Evolutionary conservation across 257 asterid species (phyloP), one percentile per base, ranked within the genome.

Genomic region (Schizonepeta tenuifolia): DNA sequence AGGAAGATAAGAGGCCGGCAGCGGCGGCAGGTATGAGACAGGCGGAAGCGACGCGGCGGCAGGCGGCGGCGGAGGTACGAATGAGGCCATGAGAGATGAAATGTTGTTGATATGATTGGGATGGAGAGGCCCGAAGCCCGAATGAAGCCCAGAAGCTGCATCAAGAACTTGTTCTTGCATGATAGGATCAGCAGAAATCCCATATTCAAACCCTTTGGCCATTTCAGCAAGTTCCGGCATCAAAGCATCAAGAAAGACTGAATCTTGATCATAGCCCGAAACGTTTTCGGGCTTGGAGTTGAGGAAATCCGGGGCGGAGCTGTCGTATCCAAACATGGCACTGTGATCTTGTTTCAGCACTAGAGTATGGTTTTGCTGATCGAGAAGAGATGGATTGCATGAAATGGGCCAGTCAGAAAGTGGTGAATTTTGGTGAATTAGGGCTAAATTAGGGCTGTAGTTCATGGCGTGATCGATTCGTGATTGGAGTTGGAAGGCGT

Each of bases 61-160:
- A 14, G 75, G 41, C 1, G 75, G 38, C 5, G 70, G 36, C 17
- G 72, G 58, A 2, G 72, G 24, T 0, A 71, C 74, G 22, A 80
- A 83, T 0, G 83, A 35, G 0, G 70, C 71, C 83, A 78, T 72
- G 22, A 78, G 83, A 2, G 79, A 69, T 9, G 70, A 72, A 11
- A 78, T 80, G 61, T 80, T 71, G 33, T 35, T 67, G 9, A 83
- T 78, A 40, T 83, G 83, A 62, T 69, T 73, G 7, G 85, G 80
- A 10, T 66, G 63, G 9, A 46, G 33, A 33, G 47, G 67, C 49
- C 7, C 51, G 35, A 24, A 73, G 53, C 36, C 57, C 66, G 73
- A 28, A 11, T 41, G 58, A 31, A 28, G 43, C 62, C 58, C 60
- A 7, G 9, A 8, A 3, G 1, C 15, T 15, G 18, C 69, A 26